phyloP scores from a whole-genome alignment of 352 stramenopile genomes.

The Pythium plurisporium region DNA sequence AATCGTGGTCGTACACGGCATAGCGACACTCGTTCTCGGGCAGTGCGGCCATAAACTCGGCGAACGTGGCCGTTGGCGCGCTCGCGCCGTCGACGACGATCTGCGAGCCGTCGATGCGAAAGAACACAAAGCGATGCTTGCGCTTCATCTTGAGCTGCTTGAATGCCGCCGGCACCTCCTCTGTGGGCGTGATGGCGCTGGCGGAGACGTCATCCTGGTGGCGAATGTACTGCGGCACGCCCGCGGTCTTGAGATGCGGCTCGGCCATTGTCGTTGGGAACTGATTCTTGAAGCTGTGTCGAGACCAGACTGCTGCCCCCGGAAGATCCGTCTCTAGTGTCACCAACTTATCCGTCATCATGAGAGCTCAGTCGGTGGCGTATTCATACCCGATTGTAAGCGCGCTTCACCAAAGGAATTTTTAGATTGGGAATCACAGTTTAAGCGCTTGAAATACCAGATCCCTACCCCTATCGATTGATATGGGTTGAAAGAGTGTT shows the following conservation, averaged over 20 bases:
- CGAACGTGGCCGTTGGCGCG: conserved; percentile 43
- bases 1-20: conserved; percentile 87
- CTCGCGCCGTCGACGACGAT: conserved; percentile 60
- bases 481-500: neutral
- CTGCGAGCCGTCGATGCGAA: conserved; percentile 72
- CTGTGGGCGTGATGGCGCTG: conserved; percentile 64
- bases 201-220: conserved; percentile 70
- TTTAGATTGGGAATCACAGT: neutral
- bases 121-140: conserved; percentile 82
- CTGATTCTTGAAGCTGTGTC: neutral
- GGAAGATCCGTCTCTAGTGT: neutral
- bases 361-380: no score
- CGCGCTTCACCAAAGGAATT: neutral
- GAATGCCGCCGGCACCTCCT: conserved; percentile 60
- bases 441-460: neutral
- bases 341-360: no score
- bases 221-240: conserved; percentile 67
- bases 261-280: conserved; percentile 43
- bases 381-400: no score
- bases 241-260: conserved; percentile 84
- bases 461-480: neutral
- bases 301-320: neutral
- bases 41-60: conserved; percentile 50
- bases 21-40: conserved; percentile 84
- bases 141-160: conserved; percentile 88